A percentile compares a stretch with the other conserved stretches of the same genome.
Evolutionary conservation across 371 early-diverging fungal species (phyloP).

Genomic region (Blakeslea trispora): DNA sequence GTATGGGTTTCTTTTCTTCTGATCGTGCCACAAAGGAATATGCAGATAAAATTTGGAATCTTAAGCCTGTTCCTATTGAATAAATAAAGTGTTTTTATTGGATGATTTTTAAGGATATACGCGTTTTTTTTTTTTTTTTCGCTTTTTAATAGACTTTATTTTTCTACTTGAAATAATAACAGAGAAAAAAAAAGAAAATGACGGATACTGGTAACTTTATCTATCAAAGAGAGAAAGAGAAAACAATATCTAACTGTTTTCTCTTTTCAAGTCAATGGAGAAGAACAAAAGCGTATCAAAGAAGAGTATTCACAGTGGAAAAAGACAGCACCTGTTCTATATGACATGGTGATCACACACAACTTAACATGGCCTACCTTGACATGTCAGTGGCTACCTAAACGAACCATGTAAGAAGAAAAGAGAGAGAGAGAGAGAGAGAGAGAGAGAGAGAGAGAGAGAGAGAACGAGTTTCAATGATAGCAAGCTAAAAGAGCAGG

Average conservation of each 20-base stretch:
- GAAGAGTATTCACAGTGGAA: slow-evolving; percentile 99
- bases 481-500: too few relatives aligned
- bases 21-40: slow-evolving; percentile 86
- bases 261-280: neutral
- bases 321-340: slow-evolving; percentile 98
- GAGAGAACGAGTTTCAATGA: too few relatives aligned
- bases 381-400: slow-evolving; percentile 98
- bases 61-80: slow-evolving; percentile 17
- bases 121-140: neutral
- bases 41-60: slow-evolving; percentile 84
- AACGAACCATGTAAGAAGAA: slow-evolving; percentile 83
- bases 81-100: too few relatives aligned
- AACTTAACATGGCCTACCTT: slow-evolving; percentile 98
- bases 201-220: too few relatives aligned
- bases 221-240: neutral
- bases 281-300: slow-evolving; percentile 78
- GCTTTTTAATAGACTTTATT: neutral
- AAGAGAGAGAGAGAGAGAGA: too few relatives aligned
- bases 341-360: slow-evolving; percentile 96
- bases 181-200: too few relatives aligned
- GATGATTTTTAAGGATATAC: too few relatives aligned
- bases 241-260: neutral
- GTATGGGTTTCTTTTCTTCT: slow-evolving; percentile 91
- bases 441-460: too few relatives aligned
- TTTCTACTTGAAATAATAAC: too few relatives aligned